Conservation (phyloP, 139 green algal species). For the Microglena sp. region DNA sequence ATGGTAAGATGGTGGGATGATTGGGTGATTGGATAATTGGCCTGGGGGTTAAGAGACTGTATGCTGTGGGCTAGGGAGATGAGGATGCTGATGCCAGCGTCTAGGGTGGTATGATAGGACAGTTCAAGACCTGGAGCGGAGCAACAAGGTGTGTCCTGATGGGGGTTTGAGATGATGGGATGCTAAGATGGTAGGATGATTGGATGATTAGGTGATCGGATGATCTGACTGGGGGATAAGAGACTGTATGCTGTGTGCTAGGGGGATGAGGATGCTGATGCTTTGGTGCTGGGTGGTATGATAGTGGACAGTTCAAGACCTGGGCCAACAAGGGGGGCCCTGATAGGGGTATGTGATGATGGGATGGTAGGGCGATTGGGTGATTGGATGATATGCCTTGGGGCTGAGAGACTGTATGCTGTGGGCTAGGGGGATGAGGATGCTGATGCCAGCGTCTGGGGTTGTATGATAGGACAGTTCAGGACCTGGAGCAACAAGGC, state of each 20-base stretch:
- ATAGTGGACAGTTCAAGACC: slow-evolving; percentile 32
- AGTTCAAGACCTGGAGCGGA: slow-evolving; percentile 41
- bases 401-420: slow-evolving; percentile 12
- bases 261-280: slow-evolving; percentile 43
- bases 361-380: too few species aligned
- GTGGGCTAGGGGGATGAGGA: slow-evolving; percentile 48
- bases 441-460: slow-evolving; percentile 16
- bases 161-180: neutral
- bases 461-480: too few species aligned
- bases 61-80: slow-evolving; percentile 31
- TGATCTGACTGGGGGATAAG: slow-evolving; percentile 27
- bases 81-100: slow-evolving; percentile 36
- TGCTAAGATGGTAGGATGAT: too few species aligned
- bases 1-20: too few species aligned
- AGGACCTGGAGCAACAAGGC: slow-evolving; percentile 25
- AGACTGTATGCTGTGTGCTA: slow-evolving; percentile 16
- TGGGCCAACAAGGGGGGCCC: slow-evolving; percentile 25
- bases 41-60: slow-evolving; percentile 27
- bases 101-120: too few species aligned
- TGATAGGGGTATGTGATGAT: neutral
- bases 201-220: too few species aligned
- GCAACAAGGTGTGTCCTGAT: slow-evolving; percentile 8
- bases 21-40: too few species aligned
- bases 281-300: slow-evolving; percentile 25
- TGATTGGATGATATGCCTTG: too few species aligned